phyloP scores from a whole-genome alignment of 371 early-diverging fungal species.

The Funneliformis caledonium region DNA sequence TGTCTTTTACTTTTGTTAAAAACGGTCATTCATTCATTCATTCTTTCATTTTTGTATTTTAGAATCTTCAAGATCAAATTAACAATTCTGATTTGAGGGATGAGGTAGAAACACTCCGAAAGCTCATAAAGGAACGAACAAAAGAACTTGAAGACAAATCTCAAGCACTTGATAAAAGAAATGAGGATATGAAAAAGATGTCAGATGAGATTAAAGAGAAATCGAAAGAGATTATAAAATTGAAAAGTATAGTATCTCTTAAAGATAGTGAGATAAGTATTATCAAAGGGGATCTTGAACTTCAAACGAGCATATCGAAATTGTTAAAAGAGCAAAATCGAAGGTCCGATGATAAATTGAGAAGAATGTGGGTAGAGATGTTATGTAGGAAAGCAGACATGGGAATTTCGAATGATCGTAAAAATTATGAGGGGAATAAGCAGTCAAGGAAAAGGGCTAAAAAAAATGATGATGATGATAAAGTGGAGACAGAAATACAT shows the following conservation, averaged over 20 bases:
- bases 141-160: neutral
- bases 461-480: neutral
- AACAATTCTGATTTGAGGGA: neutral
- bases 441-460: neutral
- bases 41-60: neutral
- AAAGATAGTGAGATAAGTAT: neutral
- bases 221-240: neutral
- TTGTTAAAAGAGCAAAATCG: conserved; percentile 28
- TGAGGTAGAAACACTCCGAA: neutral
- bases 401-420: neutral
- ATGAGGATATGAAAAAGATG: neutral
- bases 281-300: neutral
- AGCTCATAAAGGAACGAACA: neutral
- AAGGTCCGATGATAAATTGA: conserved; percentile 5
- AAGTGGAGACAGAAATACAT: neutral
- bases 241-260: neutral
- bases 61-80: neutral
- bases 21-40: neutral
- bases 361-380: conserved; percentile 19
- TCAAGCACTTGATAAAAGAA: neutral
- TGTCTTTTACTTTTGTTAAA: neutral
- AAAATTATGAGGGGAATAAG: neutral
- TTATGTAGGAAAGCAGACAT: neutral
- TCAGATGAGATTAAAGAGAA: neutral
- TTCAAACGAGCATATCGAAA: neutral